A percentile compares a stretch with the other conserved stretches of the same genome.
phyloP scores from a whole-genome alignment of 2,329 filamentous ascomycete species.

The Claviceps paspali region DNA sequence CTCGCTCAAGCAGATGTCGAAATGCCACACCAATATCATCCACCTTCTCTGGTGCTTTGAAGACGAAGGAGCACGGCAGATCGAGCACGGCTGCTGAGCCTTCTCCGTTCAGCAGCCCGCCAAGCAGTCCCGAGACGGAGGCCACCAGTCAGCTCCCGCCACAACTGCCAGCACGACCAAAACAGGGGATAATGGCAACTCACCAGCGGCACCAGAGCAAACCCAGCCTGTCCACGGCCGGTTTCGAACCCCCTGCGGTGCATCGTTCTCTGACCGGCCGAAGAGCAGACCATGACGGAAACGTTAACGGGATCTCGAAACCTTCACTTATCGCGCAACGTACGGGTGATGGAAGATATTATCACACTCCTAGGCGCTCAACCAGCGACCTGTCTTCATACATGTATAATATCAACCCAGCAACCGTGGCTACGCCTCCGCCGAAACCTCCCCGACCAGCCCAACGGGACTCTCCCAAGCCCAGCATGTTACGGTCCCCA shows the following conservation, averaged over 20 bases:
- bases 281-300: constrained; percentile 29
- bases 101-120: constrained; percentile 80
- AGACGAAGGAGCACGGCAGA: constrained; percentile 7
- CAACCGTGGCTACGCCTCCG: constrained; percentile 13
- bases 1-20: constrained; percentile 56
- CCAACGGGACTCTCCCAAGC: constrained; percentile 10
- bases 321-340: constrained; percentile 23
- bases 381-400: constrained; percentile 7
- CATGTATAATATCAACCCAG: constrained; percentile 4
- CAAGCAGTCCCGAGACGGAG: constrained; percentile 45
- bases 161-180: constrained; percentile 32
- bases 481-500: constrained; percentile 8
- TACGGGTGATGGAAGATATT: constrained; percentile 29
- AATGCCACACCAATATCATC: constrained; percentile 16
- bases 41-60: constrained; percentile 6
- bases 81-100: constrained; percentile 23
- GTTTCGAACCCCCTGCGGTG: constrained; percentile 36
- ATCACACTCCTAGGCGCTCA: constrained; percentile 33
- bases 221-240: constrained; percentile 10
- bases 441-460: constrained; percentile 30
- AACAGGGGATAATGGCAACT: constrained; percentile 19
- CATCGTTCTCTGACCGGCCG: constrained; percentile 32
- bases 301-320: constrained; percentile 24
- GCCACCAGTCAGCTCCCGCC: constrained; percentile 37
- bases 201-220: constrained; percentile 11